A percentile compares a stretch with the other conserved stretches of the same genome.
phyloP scores from a whole-genome alignment of 352 stramenopile species.

The Pythium plurisporium region DNA sequence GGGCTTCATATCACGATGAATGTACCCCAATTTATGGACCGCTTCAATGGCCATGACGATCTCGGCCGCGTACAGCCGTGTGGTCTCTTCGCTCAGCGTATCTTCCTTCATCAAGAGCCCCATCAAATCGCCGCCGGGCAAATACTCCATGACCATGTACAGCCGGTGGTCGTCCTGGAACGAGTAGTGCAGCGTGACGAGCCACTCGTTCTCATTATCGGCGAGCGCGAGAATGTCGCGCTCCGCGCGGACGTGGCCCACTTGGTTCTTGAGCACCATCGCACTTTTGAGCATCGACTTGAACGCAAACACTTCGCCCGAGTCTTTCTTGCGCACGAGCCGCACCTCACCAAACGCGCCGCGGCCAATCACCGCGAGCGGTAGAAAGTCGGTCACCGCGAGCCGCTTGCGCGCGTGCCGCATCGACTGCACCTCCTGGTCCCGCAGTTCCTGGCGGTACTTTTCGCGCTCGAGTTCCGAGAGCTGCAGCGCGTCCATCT shows the following conservation, averaged over 20 bases:
- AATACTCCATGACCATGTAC: conserved; percentile 98
- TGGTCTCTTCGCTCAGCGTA: conserved; percentile 85
- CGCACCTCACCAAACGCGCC: conserved; percentile 99
- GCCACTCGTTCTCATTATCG: conserved; percentile 95
- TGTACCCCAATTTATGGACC: conserved; percentile 98
- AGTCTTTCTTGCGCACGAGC: conserved; percentile 79
- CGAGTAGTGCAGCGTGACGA: conserved; percentile 97
- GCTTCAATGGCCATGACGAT: conserved; percentile 97
- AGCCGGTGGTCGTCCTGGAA: conserved; percentile 92
- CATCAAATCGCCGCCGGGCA: conserved; percentile 99
- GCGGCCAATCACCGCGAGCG: conserved; percentile 94
- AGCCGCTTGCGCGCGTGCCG: conserved; percentile 80
- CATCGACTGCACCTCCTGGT: conserved; percentile 74
- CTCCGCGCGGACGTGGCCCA: conserved; percentile 97
- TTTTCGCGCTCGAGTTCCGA: conserved; percentile 72
- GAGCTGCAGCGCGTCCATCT: conserved; percentile 78
- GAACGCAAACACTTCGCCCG: conserved; percentile 87
- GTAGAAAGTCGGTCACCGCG: conserved; percentile 94
- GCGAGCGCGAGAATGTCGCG: conserved; percentile 94
- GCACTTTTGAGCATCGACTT: conserved; percentile 90
- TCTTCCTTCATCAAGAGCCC: conserved; percentile 98
- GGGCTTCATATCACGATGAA: conserved; percentile 98
- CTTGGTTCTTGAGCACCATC: conserved; percentile 92
- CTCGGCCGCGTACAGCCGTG: conserved; percentile 97
- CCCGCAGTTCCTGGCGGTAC: conserved; percentile 73